phyloP scores from a whole-genome alignment of 176 grass and related monocot genomes.

The Bromus sterilis region DNA sequence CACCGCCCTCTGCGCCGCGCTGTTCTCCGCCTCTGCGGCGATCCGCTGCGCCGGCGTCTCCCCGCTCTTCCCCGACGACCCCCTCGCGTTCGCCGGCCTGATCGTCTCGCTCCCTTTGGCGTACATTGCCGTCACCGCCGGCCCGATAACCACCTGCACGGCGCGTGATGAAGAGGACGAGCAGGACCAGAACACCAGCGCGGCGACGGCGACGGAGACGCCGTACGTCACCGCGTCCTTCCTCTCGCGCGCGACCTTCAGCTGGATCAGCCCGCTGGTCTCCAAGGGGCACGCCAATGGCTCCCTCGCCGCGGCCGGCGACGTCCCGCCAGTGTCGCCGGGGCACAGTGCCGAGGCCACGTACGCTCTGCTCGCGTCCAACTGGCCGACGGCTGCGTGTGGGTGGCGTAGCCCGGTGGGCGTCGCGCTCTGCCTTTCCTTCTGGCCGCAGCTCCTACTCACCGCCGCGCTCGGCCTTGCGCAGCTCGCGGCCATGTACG shows the following conservation, averaged over 20 bases:
- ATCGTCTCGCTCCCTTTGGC: constrained; percentile 7
- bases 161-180: not conserved
- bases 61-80: constrained; percentile 14
- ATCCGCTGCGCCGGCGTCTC: not conserved
- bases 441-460: constrained; percentile 32
- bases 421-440: constrained; percentile 25
- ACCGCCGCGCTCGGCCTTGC: constrained; percentile 1
- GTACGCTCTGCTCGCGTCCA: constrained; percentile 5
- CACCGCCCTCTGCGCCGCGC: not conserved
- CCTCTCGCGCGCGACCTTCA: constrained; percentile 28
- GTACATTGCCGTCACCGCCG: not conserved
- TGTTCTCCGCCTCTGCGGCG: not conserved
- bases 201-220: not conserved
- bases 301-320: not conserved
- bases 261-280: constrained; percentile 35
- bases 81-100: not conserved
- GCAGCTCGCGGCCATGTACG: constrained; percentile 23
- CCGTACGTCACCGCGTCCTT: constrained; percentile 20
- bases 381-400: not conserved
- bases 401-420: constrained; percentile 28
- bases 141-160: not conserved
- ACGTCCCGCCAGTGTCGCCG: constrained; percentile 3
- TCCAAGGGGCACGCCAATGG: not conserved
- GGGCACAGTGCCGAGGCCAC: not conserved
- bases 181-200: not conserved